A percentile compares a stretch with the other conserved stretches of the same genome.
Evolutionary conservation across 331 rosid genomes (phyloP).

Genomic region (Quercus lobata): DNA sequence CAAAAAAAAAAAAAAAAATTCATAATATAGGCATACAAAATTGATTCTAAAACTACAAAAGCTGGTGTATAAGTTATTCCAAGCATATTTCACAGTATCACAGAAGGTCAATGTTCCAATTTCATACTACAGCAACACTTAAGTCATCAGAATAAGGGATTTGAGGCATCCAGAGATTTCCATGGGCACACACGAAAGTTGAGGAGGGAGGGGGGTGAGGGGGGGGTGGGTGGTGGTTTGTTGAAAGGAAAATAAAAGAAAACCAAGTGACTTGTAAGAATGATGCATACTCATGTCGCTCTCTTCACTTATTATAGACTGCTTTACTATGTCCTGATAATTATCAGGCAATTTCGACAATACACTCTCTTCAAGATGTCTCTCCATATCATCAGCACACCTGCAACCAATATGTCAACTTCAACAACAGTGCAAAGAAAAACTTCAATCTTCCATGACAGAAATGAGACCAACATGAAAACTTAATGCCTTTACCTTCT

Average conservation of each 20-base stretch:
- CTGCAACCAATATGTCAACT: constrained; percentile 40
- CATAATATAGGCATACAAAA: not conserved
- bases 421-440: constrained; percentile 21
- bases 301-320: constrained; percentile 78
- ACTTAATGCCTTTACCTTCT: constrained; percentile 37
- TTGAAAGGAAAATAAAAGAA: not conserved
- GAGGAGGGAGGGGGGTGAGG: not conserved
- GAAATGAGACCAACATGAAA: not conserved
- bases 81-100: not conserved
- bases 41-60: not conserved
- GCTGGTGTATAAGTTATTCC: not conserved
- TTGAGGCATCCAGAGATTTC: not conserved
- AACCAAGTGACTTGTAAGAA: constrained; percentile 6
- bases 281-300: constrained; percentile 80
- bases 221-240: not conserved
- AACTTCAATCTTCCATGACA: constrained; percentile 1
- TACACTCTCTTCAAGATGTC: constrained; percentile 68
- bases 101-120: not conserved
- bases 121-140: not conserved
- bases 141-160: not conserved
- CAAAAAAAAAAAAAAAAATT: not conserved
- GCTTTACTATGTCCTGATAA: constrained; percentile 64
- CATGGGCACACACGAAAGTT: not conserved
- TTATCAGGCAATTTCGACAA: constrained; percentile 71
- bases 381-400: constrained; percentile 62